phyloP scores from a whole-genome alignment of 2,329 filamentous ascomycete species.

The Periglandula ipomoeae region DNA sequence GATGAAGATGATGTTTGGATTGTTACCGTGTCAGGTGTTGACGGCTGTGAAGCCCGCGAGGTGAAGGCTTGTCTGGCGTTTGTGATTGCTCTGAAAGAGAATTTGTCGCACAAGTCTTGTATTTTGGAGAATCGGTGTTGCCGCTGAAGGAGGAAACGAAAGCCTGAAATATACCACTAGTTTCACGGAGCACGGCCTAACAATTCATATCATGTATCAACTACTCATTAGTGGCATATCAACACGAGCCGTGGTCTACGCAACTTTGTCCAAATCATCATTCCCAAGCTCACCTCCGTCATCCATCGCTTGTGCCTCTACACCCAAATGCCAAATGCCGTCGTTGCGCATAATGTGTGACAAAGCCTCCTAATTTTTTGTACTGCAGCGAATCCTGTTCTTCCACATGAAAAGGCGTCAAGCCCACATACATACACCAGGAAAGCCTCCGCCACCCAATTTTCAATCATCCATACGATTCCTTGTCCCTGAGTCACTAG shows the following conservation, averaged over 20 bases:
- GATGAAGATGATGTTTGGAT: no score
- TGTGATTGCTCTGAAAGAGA: no score
- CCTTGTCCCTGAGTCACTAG: background rate
- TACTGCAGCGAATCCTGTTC: background rate
- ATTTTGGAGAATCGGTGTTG: no score
- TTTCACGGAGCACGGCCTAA: no score
- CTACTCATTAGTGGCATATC: conserved; percentile 2
- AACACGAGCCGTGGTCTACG: background rate
- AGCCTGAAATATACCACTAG: no score
- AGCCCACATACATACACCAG: background rate
- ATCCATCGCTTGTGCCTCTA: background rate
- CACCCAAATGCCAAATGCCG: background rate
- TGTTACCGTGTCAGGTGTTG: no score
- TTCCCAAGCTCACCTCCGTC: background rate
- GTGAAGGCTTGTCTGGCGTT: no score
- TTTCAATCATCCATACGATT: background rate
- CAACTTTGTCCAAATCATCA: conserved; percentile 4
- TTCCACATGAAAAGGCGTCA: background rate
- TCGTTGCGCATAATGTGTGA: background rate
- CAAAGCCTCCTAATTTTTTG: background rate
- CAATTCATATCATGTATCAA: conserved; percentile 3
- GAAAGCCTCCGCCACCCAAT: background rate
- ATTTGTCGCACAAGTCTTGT: no score
- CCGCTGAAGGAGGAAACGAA: no score
- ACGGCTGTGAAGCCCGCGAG: no score